These are phyloP conservation scores for Colletotrichum sublineola DNA, from an alignment of 2,329 filamentous ascomycete species.

Conservation along the genomic window DNA sequence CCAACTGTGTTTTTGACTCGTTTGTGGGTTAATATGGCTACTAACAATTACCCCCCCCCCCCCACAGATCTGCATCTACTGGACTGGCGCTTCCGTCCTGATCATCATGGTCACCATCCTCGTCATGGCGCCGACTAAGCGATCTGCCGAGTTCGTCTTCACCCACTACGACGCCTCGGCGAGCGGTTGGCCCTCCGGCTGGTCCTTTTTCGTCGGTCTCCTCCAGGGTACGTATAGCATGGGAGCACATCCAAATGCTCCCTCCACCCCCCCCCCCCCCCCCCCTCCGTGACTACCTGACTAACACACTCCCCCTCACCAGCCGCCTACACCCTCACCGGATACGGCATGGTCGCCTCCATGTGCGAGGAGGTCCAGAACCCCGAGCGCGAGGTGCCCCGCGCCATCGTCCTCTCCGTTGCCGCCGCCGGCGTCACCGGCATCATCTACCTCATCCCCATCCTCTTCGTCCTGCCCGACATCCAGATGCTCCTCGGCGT, in stretches of 20 bases:
- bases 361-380: conserved; percentile 82
- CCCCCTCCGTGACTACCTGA: not conserved
- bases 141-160: conserved; percentile 75
- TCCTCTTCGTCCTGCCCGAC: conserved; percentile 82
- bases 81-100: conserved; percentile 75
- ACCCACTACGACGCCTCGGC: conserved; percentile 74
- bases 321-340: conserved; percentile 72
- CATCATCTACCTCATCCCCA: conserved; percentile 76
- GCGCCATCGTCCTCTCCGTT: conserved; percentile 78
- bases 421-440: conserved; percentile 76
- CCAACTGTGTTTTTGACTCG: no score
- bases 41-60: not conserved
- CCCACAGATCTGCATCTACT: conserved; percentile 72
- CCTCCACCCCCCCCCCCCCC: not conserved
- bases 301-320: not conserved
- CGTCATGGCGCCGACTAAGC: conserved; percentile 68
- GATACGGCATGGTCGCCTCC: conserved; percentile 78
- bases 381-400: conserved; percentile 76
- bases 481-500: conserved; percentile 73
- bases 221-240: conserved; percentile 60
- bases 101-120: conserved; percentile 65
- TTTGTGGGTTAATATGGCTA: not conserved
- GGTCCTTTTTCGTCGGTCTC: conserved; percentile 80
- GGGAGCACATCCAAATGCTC: not conserved
- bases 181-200: conserved; percentile 76